These are phyloP conservation scores for Amanita molliuscula DNA, from an alignment of 768 basidiomycete species.

Conservation along the genomic window DNA sequence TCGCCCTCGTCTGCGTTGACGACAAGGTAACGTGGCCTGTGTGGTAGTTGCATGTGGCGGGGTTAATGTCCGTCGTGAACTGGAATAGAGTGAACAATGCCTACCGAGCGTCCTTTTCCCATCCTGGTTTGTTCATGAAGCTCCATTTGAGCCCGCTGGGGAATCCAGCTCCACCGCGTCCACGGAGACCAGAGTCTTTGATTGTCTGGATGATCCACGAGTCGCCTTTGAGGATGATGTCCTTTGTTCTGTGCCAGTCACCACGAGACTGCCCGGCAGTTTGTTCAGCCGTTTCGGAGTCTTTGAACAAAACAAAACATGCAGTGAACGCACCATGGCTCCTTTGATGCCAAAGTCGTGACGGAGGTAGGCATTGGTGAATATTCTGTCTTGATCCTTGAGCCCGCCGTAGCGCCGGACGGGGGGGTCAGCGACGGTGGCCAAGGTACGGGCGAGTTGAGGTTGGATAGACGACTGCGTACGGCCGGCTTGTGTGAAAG, in stretches of 20 bases:
- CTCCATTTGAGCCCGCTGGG: constrained; percentile 96
- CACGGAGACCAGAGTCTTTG: constrained; percentile 92
- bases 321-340: constrained; percentile 50
- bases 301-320: background rate
- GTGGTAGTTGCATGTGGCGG: background rate
- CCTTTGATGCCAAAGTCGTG: constrained; percentile 94
- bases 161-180: constrained; percentile 95
- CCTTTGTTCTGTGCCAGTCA: constrained; percentile 98
- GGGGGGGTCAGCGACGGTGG: constrained; percentile 76
- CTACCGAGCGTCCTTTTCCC: constrained; percentile 88
- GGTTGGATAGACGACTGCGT: constrained; percentile 10
- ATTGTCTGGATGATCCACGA: constrained; percentile 95
- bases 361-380: constrained; percentile 80
- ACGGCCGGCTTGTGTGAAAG: constrained; percentile 19
- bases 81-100: constrained; percentile 10
- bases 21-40: constrained; percentile 87
- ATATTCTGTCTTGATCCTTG: constrained; percentile 91
- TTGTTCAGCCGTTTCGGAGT: background rate
- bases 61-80: background rate
- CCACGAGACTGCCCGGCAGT: constrained; percentile 63
- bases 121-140: constrained; percentile 99
- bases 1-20: constrained; percentile 99
- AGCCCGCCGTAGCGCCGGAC: constrained; percentile 88
- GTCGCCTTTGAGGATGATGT: constrained; percentile 91
- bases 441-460: constrained; percentile 32